Conservation (phyloP, 306 rosid species). For the Lithocarpus polystachyus region DNA sequence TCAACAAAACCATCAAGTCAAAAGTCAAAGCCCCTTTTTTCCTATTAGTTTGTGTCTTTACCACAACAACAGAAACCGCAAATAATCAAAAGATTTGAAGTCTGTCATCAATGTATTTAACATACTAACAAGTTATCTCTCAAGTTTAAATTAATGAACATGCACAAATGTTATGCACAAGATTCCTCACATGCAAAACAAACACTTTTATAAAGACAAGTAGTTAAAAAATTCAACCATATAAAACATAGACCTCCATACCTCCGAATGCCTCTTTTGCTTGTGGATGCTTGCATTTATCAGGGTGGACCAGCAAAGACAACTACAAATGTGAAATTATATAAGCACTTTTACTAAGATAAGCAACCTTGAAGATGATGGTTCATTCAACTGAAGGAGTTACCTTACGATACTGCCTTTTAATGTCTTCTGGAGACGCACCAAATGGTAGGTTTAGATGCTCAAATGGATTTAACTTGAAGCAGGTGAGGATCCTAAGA, state of each 20-base stretch:
- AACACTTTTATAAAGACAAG: constrained; percentile 11
- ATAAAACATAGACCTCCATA: constrained; percentile 30
- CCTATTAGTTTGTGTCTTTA: background rate
- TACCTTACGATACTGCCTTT: constrained; percentile 95
- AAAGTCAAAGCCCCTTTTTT: background rate
- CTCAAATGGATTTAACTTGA: constrained; percentile 87
- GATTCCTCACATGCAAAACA: background rate
- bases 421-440: constrained; percentile 70
- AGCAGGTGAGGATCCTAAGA: constrained; percentile 83
- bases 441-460: constrained; percentile 76
- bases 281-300: constrained; percentile 97
- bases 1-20: background rate
- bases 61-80: background rate
- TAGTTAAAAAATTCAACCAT: background rate
- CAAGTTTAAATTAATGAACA: background rate
- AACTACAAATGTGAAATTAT: constrained; percentile 40
- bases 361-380: background rate
- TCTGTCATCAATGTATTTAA: background rate
- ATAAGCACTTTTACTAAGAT: background rate
- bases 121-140: background rate
- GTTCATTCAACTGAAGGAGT: constrained; percentile 11
- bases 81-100: background rate
- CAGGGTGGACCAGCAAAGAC: constrained; percentile 96
- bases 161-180: background rate
- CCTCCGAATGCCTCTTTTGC: constrained; percentile 99